Evolutionary conservation across 768 basidiomycete species (phyloP), one percentile per base, ranked within the genome.

Genomic region (Psilocybe cyanescens): DNA sequence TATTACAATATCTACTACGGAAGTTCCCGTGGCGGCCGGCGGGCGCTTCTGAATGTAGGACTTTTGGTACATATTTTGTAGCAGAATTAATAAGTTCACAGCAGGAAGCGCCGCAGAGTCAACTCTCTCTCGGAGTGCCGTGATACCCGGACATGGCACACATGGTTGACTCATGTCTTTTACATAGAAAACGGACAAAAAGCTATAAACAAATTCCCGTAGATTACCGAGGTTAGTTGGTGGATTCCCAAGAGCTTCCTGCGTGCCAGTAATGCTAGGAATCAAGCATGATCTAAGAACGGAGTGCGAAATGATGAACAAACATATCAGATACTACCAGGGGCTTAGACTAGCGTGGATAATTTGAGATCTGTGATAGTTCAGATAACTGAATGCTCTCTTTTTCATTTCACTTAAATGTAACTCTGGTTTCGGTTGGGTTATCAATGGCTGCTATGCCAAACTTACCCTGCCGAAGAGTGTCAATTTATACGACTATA

Each of bases 131-230:
- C 59, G 60, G 53, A 46, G 61, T 58, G 57, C 60, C 60, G 57
- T 59, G 54, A 59, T 56, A 41, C 51, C 60, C 64, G 64, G 60
- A 59, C 37, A 19, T 46, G 14, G 54, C 49, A 37, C 45, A 51
- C 59, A 57, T 57, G 51, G 39, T 30, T 55, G 44, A 19, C 30
- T 49, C 50, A 55, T 48, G 53, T 39, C 24, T 30, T 28, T 50
- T 45, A 41, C 29, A 48, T 33, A 37, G 9, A 45, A 51, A 31
- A 45, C 19, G 44, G 19, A 30, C n/a, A 16, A 19, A 41, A 51
- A 19, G 41, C 44, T 57, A 55, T 55, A 54, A 55, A 58, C 45
- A 31, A 5, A 41, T 24, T 17, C 48, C 28, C 49, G 57, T 63
- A 59, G 62, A 35, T 59, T 56, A 63, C 62, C 62, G 60, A 49